Conservation (phyloP, 1,139 yeast species). For the Martiniozyma asiatica region DNA sequence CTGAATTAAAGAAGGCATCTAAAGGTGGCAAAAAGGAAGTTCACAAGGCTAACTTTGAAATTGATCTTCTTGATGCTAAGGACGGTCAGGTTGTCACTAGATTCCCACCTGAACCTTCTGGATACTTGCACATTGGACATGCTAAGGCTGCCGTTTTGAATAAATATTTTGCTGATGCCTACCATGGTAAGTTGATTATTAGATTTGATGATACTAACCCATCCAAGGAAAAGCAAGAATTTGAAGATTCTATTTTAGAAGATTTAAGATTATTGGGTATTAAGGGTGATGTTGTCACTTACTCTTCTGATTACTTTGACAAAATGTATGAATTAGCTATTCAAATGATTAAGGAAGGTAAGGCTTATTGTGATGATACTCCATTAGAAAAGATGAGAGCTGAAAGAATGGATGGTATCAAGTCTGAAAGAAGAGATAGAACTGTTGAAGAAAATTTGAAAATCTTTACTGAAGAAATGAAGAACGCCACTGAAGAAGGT, state of each 20-base stretch:
- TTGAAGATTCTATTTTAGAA: conserved; percentile 83
- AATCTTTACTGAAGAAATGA: conserved; percentile 83
- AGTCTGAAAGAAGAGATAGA: conserved; percentile 83
- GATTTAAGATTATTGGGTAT: conserved; percentile 83
- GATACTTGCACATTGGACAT: conserved; percentile 93
- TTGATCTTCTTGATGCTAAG: conserved; percentile 80
- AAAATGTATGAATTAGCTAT: conserved; percentile 79
- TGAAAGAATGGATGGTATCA: conserved; percentile 94
- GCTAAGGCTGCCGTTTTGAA: conserved; percentile 94
- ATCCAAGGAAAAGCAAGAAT: conserved; percentile 84
- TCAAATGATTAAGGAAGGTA: conserved; percentile 81
- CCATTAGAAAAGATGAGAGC: conserved; percentile 91
- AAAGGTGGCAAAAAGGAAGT: conserved; percentile 65
- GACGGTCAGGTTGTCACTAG: conserved; percentile 94
- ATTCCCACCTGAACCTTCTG: conserved; percentile 89
- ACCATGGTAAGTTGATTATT: conserved; percentile 87
- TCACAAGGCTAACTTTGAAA: conserved; percentile 87
- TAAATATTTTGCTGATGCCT: conserved; percentile 88
- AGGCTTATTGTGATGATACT: conserved; percentile 95
- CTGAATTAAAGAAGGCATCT: conserved; percentile 62
- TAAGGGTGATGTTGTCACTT: conserved; percentile 77
- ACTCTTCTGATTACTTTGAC: conserved; percentile 87
- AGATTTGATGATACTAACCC: conserved; percentile 98
- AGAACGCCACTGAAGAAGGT: conserved; percentile 84
- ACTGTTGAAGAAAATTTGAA: conserved; percentile 79